Base-by-base conservation (phyloP, 2,329 filamentous ascomycete genomes). In the Fusarium sublunatum region DNA sequence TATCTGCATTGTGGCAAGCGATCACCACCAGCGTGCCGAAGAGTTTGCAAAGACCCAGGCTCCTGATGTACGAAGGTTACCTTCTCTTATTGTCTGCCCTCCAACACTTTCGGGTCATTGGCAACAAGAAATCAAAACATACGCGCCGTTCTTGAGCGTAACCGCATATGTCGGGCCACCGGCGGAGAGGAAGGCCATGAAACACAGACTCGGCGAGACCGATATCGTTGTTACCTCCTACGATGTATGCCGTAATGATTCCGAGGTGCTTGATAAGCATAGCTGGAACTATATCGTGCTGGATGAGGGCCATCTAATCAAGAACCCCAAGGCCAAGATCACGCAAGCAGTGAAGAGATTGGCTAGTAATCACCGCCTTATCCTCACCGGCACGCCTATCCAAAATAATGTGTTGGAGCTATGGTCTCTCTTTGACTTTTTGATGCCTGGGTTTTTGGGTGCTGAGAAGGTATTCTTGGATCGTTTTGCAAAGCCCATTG, bases 171-270 rank as follows among this genome's bases (percentile, higher is more conserved):
- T 98, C 53, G 95, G 95, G 1, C 90, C 93, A 2, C 93, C 95
- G 1, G 82, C 84, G 1, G 92, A 98, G 75, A 89, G 95, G 65
- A 86, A 87, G 64, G 86, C 86, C 34, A 83, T 94, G 67, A 87
- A 89, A 65, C 81, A 85, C 52, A 82, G 85, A 61, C 86, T 99
- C 38, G 85, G 86, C 19, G 85, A 88, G 56, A 93, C 93, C 1
- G 96, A 99, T 72, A 89, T 99, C 56, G 93, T 99, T 44, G 92
- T 99, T 61, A 99, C 96, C 1, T 98, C 94, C 0, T 99, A 99
- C 72, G 96, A 99, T 75, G 95, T 99, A 45, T 97, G 94, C 74
- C 89, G 96, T 48, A 99, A 99, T 67, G 95, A 99, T 72, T 87
- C 89, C n/a, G 93, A 97, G 8, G 76, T 94, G 5, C 84, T 99